Evolutionary conservation across 1,284 basidiomycete genomes (phyloP).

Genomic region (Sanghuangporus weigelae): DNA sequence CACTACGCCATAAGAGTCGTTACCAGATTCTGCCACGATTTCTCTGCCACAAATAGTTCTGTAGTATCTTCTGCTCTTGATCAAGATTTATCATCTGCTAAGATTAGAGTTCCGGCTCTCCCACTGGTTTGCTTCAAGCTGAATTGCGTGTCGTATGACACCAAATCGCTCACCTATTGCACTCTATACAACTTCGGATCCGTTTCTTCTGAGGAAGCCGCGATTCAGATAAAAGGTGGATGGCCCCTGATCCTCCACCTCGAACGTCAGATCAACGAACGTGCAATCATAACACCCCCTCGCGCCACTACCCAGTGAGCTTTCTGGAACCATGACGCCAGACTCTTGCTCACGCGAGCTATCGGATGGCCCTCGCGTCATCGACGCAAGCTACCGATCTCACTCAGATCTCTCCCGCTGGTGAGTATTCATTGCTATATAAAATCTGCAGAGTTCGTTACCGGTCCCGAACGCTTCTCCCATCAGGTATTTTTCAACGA

Average conservation of each 20-base stretch:
- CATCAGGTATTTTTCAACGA: slow-evolving; percentile 11
- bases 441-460: neutral
- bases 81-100: neutral
- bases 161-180: neutral
- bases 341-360: slow-evolving; percentile 5
- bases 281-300: neutral
- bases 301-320: neutral
- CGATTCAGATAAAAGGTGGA: neutral
- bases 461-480: neutral
- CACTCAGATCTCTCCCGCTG: neutral
- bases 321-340: slow-evolving; percentile 1
- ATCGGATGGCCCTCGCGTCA: neutral
- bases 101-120: neutral
- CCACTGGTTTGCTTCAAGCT: neutral
- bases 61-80: neutral
- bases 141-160: slow-evolving; percentile 5
- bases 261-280: neutral
- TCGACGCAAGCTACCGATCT: slow-evolving; percentile 9
- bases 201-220: neutral
- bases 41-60: neutral
- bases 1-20: neutral
- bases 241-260: neutral
- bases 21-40: neutral
- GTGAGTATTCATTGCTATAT: neutral
- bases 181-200: neutral